A percentile compares a stretch with the other conserved stretches of the same genome.
These are phyloP conservation scores for Penicillium paxilli DNA, from an alignment of 495 filamentous ascomycete genomes.

Conservation along the genomic window DNA sequence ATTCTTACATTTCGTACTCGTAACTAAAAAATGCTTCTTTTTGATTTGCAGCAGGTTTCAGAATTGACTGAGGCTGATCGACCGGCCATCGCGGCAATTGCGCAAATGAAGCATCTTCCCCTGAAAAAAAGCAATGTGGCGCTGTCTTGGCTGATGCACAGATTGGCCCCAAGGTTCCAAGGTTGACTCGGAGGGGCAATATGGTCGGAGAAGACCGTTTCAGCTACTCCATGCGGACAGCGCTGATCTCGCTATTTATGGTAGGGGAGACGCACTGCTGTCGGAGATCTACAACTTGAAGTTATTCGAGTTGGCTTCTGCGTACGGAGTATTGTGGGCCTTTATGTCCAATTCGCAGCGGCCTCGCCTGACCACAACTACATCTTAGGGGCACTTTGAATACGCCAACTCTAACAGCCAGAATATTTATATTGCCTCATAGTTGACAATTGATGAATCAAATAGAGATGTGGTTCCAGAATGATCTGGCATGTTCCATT, in stretches of 20 bases:
- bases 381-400: no score
- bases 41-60: neutral
- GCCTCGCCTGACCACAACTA: no score
- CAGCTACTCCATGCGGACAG: neutral
- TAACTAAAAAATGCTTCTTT: no score
- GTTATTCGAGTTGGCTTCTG: no score
- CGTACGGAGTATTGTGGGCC: no score
- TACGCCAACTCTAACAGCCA: no score
- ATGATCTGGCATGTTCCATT: slow-evolving; percentile 9
- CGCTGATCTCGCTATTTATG: neutral
- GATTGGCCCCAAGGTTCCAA: neutral
- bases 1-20: no score
- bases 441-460: no score
- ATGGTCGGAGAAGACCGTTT: neutral
- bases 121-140: neutral
- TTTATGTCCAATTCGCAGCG: no score
- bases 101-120: neutral
- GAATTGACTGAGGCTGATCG: neutral
- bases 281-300: no score
- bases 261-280: neutral
- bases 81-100: neutral
- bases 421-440: no score
- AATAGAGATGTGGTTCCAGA: no score
- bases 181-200: neutral
- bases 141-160: neutral